Percentiles rank a stretch among this genome's conserved stretches.
phyloP scores from a whole-genome alignment of 768 basidiomycete genomes.

The Russula sp. region DNA sequence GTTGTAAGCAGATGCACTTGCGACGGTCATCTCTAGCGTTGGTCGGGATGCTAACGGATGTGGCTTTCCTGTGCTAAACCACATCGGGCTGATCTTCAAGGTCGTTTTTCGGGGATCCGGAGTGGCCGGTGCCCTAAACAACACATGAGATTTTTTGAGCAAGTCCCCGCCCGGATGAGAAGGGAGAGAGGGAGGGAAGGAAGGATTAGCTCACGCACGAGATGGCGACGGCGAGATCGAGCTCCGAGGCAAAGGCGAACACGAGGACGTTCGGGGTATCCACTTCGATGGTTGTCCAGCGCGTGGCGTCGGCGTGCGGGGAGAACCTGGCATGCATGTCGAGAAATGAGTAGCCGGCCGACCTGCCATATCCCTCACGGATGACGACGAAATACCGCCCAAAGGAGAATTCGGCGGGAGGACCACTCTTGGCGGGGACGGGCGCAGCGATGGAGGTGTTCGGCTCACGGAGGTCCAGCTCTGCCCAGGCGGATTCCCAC shows the following conservation, averaged over 20 bases:
- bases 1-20: conserved; percentile 8
- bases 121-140: background rate
- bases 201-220: conserved; percentile 7
- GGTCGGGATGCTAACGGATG: conserved; percentile 6
- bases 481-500: background rate
- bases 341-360: conserved; percentile 6
- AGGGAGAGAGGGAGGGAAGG: background rate
- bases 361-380: conserved; percentile 5
- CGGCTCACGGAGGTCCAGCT: background rate
- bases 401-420: conserved; percentile 6
- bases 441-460: background rate
- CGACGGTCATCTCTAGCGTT: background rate
- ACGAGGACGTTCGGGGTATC: conserved; percentile 5
- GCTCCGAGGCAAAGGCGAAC: conserved; percentile 13
- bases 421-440: background rate
- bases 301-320: background rate
- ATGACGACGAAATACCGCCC: conserved; percentile 10
- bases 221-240: conserved; percentile 9
- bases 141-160: too few species aligned
- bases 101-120: background rate
- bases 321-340: background rate
- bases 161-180: background rate
- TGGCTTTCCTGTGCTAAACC: conserved; percentile 6
- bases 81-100: conserved; percentile 2
- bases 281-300: conserved; percentile 9